These are phyloP conservation scores for Polyplosphaeria fusca DNA, from an alignment of 495 filamentous ascomycete species.

Conservation along the genomic window DNA sequence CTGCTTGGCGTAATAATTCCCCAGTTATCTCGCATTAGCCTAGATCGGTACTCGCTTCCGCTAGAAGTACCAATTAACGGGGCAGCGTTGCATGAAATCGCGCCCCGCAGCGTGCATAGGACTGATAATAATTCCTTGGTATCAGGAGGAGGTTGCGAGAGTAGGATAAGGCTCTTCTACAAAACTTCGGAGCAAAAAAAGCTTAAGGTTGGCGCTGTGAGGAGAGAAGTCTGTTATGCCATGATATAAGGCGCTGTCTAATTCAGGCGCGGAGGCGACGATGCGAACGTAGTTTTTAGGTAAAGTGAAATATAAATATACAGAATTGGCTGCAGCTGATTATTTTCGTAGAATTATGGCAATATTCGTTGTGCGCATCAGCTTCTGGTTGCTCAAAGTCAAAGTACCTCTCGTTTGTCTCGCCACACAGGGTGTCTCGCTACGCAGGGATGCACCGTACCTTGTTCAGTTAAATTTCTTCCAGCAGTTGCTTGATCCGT, in stretches of 20 bases:
- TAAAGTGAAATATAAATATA: conserved; percentile 15
- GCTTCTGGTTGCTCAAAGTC: conserved; percentile 6
- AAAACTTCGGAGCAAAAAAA: conserved; percentile 12
- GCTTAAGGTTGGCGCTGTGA: conserved; percentile 19
- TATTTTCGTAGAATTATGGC: conserved; percentile 24
- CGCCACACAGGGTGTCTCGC: conserved; percentile 5
- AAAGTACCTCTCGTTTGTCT: conserved; percentile 19
- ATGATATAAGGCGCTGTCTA: conserved; percentile 25
- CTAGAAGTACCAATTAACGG: conserved; percentile 2
- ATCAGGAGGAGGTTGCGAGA: conserved; percentile 6
- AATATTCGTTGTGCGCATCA: conserved; percentile 20
- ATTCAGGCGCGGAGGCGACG: conserved; percentile 26
- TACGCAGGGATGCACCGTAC: conserved; percentile 1
- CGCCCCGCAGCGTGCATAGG: conserved; percentile 6
- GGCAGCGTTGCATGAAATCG: conserved; percentile 1
- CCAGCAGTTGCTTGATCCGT: no score
- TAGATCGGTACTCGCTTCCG: conserved; percentile 2
- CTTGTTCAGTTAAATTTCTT: no score
- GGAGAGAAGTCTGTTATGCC: conserved; percentile 19
- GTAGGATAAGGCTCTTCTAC: conserved; percentile 12
- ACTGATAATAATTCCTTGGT: conserved; percentile 12
- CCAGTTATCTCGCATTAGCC: conserved; percentile 1
- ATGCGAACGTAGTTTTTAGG: conserved; percentile 28
- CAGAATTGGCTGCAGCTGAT: conserved; percentile 25
- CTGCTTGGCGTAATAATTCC: no score